Conservation (phyloP, 2,329 filamentous ascomycete genomes). For the Hypoxylon sp. region DNA sequence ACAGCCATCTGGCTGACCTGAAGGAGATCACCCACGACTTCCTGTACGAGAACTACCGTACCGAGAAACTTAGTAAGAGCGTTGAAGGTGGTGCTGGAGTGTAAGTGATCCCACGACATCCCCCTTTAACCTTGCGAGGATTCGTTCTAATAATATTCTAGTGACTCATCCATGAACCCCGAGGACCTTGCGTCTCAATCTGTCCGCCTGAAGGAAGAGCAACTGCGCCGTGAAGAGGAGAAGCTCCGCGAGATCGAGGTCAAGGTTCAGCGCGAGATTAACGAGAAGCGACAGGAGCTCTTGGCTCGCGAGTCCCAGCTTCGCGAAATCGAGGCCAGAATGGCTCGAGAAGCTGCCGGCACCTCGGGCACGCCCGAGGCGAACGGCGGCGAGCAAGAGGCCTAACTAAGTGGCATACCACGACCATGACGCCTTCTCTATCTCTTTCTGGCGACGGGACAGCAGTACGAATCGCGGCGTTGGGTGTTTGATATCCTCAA, state of each 20-base stretch:
- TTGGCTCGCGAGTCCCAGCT: conserved; percentile 97
- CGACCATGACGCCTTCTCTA: conserved; percentile 40
- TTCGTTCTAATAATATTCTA: conserved; percentile 49
- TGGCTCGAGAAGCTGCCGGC: conserved; percentile 79
- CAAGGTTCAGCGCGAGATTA: conserved; percentile 99
- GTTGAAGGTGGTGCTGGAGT: conserved; percentile 88
- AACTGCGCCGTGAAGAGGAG: conserved; percentile 98
- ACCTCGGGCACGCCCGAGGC: conserved; percentile 55
- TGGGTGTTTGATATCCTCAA: conserved; percentile 46
- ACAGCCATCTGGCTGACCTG: conserved; percentile 96
- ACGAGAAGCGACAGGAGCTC: conserved; percentile 99
- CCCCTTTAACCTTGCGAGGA: not conserved
- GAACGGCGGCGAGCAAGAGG: conserved; percentile 64
- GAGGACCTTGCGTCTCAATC: conserved; percentile 97
- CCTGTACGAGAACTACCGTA: conserved; percentile 99
- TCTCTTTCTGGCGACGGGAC: conserved; percentile 38
- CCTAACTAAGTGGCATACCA: conserved; percentile 51
- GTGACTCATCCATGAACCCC: conserved; percentile 93
- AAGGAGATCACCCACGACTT: conserved; percentile 99
- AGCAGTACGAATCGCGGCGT: conserved; percentile 42
- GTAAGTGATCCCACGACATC: conserved; percentile 67
- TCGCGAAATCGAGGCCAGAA: conserved; percentile 97
- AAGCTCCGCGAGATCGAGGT: conserved; percentile 99
- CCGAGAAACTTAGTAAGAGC: conserved; percentile 99
- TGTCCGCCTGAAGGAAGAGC: conserved; percentile 98